Conservation (phyloP, 192 early-diverging fungal genomes). For the Linnemannia exigua region DNA sequence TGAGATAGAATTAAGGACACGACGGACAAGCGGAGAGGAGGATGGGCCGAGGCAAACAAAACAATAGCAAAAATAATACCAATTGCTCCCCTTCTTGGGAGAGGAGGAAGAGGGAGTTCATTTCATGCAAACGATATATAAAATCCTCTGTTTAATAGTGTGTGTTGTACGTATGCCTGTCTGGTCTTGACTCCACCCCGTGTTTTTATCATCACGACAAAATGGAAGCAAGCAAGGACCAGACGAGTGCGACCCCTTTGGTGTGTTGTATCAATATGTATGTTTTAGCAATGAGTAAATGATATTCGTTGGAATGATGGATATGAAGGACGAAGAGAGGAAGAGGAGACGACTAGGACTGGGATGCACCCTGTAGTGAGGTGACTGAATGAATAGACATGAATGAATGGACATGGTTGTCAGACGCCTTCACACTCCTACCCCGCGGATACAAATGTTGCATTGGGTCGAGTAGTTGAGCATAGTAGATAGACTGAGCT, state of each 20-base stretch:
- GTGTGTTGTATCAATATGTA: neutral
- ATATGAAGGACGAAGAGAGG: no score
- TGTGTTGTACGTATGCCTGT: neutral
- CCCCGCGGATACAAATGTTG: neutral
- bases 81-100: neutral
- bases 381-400: neutral
- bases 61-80: neutral
- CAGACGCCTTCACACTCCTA: neutral
- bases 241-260: neutral
- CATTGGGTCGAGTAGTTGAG: neutral
- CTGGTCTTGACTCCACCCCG: neutral
- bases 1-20: neutral
- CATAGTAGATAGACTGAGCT: neutral
- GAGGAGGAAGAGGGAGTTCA: constrained; percentile 3
- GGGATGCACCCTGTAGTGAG: no score
- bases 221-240: neutral
- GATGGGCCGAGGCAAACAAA: constrained; percentile 2
- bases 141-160: neutral
- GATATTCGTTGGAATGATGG: constrained; percentile 34
- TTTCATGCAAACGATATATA: constrained; percentile 18
- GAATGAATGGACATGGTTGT: neutral
- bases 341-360: no score
- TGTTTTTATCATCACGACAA: constrained; percentile 21
- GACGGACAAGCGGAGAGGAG: neutral
- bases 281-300: no score